Percentiles rank a stretch among this genome's conserved stretches.
phyloP scores from a whole-genome alignment of 805 yeast species.

The Teunomyces barrocoloradensis region DNA sequence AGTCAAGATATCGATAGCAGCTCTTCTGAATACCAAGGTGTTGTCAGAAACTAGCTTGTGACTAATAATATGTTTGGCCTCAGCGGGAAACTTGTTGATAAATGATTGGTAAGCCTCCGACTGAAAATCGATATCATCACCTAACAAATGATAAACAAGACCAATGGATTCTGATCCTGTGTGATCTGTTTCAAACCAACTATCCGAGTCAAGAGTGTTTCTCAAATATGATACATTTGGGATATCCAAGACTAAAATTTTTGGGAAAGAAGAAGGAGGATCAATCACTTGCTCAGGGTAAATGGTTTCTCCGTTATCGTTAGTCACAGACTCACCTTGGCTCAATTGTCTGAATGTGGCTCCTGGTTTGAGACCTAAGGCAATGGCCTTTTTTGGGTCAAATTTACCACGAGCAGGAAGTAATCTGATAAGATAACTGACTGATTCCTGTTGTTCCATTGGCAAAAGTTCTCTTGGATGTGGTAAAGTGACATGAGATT shows the following conservation, averaged over 20 bases:
- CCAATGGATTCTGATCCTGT: constrained; percentile 40
- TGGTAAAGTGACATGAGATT: constrained; percentile 37
- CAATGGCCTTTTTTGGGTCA: constrained; percentile 59
- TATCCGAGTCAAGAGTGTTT: constrained; percentile 22
- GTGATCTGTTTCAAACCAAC: constrained; percentile 35
- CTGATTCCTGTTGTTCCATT: constrained; percentile 42
- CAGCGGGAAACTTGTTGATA: constrained; percentile 50
- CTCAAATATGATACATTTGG: constrained; percentile 50
- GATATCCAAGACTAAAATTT: constrained; percentile 68
- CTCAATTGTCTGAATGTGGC: constrained; percentile 57
- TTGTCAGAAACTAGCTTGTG: constrained; percentile 67
- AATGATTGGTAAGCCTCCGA: constrained; percentile 46
- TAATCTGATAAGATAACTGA: constrained; percentile 68
- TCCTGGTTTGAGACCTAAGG: constrained; percentile 69
- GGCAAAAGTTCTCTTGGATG: constrained; percentile 16
- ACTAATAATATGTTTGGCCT: constrained; percentile 64
- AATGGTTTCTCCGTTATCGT: constrained; percentile 58
- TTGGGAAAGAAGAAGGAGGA: constrained; percentile 53
- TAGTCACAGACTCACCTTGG: constrained; percentile 53
- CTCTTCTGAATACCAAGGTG: constrained; percentile 53
- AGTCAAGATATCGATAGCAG: constrained; percentile 53
- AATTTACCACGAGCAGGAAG: constrained; percentile 77
- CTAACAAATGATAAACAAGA: constrained; percentile 73
- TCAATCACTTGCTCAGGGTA: constrained; percentile 72
- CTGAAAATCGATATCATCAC: constrained; percentile 51